Conservation (phyloP, 441 rosid genomes). For the Adansonia madagascariensis region DNA sequence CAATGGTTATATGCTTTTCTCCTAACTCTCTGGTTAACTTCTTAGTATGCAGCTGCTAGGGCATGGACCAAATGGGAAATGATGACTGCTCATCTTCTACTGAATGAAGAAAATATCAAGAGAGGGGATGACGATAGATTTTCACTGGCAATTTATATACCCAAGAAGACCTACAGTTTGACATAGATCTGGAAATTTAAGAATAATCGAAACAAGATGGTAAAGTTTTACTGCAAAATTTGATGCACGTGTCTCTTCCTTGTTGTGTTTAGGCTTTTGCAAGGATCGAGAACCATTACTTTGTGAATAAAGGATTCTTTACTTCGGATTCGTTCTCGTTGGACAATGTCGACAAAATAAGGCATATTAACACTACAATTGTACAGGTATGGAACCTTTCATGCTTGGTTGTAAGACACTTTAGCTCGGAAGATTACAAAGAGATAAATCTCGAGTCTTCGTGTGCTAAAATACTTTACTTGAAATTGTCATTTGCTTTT, state of each 20-base stretch:
- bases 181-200: background rate
- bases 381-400: constrained; percentile 64
- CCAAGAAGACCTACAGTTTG: constrained; percentile 13
- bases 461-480: background rate
- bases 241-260: constrained; percentile 17
- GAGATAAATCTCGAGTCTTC: background rate
- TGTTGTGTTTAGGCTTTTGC: constrained; percentile 86
- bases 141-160: constrained; percentile 64
- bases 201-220: background rate
- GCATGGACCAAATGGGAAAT: constrained; percentile 98
- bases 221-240: background rate
- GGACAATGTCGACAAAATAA: constrained; percentile 79
- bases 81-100: constrained; percentile 90
- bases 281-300: constrained; percentile 93
- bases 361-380: constrained; percentile 75
- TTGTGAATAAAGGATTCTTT: constrained; percentile 81
- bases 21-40: constrained; percentile 33
- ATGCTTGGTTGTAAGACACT: background rate
- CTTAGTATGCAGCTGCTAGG: constrained; percentile 87
- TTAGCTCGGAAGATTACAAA: background rate
- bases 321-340: constrained; percentile 73
- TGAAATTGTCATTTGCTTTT: background rate
- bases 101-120: constrained; percentile 73
- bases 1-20: constrained; percentile 10
- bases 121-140: constrained; percentile 85